phyloP scores from a whole-genome alignment of 1,284 basidiomycete species.

The Ceratobasidium sp. region DNA sequence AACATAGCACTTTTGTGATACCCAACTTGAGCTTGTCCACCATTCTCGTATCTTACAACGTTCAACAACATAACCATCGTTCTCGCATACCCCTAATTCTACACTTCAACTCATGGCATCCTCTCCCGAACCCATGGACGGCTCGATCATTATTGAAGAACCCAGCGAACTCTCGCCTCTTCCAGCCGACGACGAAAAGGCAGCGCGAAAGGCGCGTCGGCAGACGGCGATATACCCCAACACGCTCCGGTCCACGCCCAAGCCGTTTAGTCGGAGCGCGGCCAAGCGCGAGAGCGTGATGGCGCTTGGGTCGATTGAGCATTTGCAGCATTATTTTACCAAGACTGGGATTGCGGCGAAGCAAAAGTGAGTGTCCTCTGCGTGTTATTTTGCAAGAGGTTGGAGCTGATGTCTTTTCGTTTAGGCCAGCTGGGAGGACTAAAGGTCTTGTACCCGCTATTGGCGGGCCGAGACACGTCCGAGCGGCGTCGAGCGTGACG shows the following conservation, averaged over 20 bases:
- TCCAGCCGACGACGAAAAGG: conserved; percentile 8
- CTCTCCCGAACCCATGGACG: conserved; percentile 28
- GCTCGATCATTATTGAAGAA: conserved; percentile 30
- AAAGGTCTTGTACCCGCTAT: conserved; percentile 80
- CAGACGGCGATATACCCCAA: conserved; percentile 83
- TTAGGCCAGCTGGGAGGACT: conserved; percentile 51
- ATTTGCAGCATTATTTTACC: conserved; percentile 89
- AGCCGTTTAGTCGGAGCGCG: conserved; percentile 87
- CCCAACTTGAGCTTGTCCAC: not conserved
- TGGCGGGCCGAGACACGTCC: conserved; percentile 62
- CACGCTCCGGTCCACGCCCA: conserved; percentile 76
- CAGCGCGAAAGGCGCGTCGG: conserved; percentile 59
- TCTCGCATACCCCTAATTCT: not conserved
- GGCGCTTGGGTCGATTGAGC: conserved; percentile 87
- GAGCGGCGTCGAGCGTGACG: conserved; percentile 59
- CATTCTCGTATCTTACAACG: not conserved
- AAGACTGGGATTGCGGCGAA: conserved; percentile 82
- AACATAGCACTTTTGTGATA: not conserved
- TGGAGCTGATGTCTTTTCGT: too few species aligned
- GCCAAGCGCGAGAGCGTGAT: conserved; percentile 89
- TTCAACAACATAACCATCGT: not conserved
- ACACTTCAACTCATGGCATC: conserved; percentile 3
- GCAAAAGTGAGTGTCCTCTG: conserved; percentile 70
- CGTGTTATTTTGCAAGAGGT: not conserved
- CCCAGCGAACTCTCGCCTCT: conserved; percentile 25